Conservation (phyloP, 306 rosid species). For the Carpinus fangiana region DNA sequence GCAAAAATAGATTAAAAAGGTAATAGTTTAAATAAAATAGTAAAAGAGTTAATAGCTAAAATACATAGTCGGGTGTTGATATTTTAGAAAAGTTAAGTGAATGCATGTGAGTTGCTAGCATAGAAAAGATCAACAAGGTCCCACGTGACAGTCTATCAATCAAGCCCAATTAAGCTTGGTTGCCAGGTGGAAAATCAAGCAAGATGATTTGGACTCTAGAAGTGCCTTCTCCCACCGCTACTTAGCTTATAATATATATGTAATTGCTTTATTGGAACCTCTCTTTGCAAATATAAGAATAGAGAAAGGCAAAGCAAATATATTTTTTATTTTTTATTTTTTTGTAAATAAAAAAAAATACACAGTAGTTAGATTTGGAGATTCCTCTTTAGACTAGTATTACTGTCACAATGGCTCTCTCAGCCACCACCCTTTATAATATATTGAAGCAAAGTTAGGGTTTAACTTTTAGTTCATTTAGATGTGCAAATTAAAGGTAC, state of each 20-base stretch:
- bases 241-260: conserved; percentile 20
- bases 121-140: conserved; percentile 40
- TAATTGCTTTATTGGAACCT: conserved; percentile 17
- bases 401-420: conserved; percentile 12
- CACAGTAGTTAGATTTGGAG: conserved; percentile 27
- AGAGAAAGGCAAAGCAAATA: neutral
- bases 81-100: no score
- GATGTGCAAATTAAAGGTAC: conserved; percentile 36
- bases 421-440: conserved; percentile 40
- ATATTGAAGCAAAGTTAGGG: conserved; percentile 58
- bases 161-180: conserved; percentile 29
- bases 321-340: no score
- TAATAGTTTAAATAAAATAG: no score
- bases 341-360: neutral
- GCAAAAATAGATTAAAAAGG: no score
- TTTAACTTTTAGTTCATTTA: conserved; percentile 51
- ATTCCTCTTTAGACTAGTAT: conserved; percentile 33
- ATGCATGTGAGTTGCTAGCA: neutral
- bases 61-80: no score
- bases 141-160: conserved; percentile 27
- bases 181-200: conserved; percentile 41
- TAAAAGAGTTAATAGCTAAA: no score
- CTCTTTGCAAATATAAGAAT: conserved; percentile 16
- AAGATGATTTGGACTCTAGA: conserved; percentile 35
- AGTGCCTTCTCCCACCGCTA: conserved; percentile 38